phyloP scores from a whole-genome alignment of 495 filamentous ascomycete genomes.

The Penicillium lagena region DNA sequence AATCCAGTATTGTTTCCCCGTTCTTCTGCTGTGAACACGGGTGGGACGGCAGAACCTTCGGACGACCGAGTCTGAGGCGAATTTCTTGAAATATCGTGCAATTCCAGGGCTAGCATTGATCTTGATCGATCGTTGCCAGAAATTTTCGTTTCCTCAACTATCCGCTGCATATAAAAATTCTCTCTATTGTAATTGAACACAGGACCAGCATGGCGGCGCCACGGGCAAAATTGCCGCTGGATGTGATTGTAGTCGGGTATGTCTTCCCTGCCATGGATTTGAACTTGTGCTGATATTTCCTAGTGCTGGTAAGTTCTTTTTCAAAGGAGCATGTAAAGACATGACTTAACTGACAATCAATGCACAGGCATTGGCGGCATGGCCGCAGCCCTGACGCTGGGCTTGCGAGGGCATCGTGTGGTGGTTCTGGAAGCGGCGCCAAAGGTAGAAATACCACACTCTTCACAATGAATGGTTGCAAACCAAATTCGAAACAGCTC shows the following conservation, averaged over 20 bases:
- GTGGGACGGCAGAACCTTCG: constrained; percentile 13
- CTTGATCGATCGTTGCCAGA: too few relatives aligned
- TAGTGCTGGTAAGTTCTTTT: constrained; percentile 30
- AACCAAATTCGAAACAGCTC: constrained; percentile 15
- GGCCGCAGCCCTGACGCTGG: constrained; percentile 54
- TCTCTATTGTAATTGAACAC: too few relatives aligned
- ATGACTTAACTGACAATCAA: too few relatives aligned
- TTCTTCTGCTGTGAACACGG: too few relatives aligned
- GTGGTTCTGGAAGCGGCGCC: constrained; percentile 31
- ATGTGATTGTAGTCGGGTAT: constrained; percentile 32
- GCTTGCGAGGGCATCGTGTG: constrained; percentile 42
- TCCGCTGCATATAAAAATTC: too few relatives aligned
- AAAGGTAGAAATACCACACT: constrained; percentile 16
- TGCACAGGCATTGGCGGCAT: constrained; percentile 64
- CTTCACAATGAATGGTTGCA: not conserved
- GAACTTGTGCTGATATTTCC: constrained; percentile 10
- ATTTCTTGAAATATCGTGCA: constrained; percentile 14
- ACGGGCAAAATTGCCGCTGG: constrained; percentile 20
- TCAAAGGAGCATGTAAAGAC: not conserved
- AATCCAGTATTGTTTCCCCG: too few relatives aligned
- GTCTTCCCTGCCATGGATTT: too few relatives aligned
- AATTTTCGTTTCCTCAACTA: too few relatives aligned
- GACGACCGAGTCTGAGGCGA: constrained; percentile 2
- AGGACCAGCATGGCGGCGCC: constrained; percentile 13
- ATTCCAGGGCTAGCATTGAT: too few relatives aligned